Evolutionary conservation across 2,329 filamentous ascomycete species (phyloP), one percentile per base, ranked within the genome.

Genomic region (Pseudopyricularia javanii): DNA sequence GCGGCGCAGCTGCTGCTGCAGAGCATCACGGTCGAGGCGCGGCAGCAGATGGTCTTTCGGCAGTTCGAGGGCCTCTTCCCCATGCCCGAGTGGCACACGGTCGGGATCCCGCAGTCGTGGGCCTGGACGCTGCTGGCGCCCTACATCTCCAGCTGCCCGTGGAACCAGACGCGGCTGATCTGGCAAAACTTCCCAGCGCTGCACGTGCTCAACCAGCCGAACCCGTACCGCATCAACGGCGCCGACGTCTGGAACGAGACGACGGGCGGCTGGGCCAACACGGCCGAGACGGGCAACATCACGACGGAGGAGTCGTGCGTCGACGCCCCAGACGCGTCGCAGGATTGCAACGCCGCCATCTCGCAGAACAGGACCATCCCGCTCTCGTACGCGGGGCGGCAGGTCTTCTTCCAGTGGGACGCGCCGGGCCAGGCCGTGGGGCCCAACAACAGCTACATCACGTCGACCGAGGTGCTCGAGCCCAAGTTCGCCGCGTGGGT

Each of bases 151-250:
- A 83, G 76, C 5, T 94, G 88, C 65, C 88, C 88, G 0, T 70
- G 68, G 45, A 80, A 85, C 64, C 82, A 84, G 59, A 91, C 86
- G 1, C 80, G 86, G 7, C 72, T 94, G 30, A 76, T 82, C 24
- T 94, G 88, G 88, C 85, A 91, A 64, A 94, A 94, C 71, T 91
- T 88, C 70, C 88, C 88, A 0, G 75, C 78, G 0, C 70, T 93
- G 15, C 73, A 76, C 59, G 74, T 93, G 50, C 70, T 85, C 30
- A 91, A 91, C 69, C 83, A 91, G 63, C 83, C 88, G 2, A 91
- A 91, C 66, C 76, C 83, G 22, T 81, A 80, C 55, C 79, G 84
- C 26, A 72, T 82, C 63, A 79, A 86, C 53, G 79, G 79, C 14
- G 79, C 83, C 4, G 67, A 79, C 7, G 76, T 73, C 1, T 73